Evolutionary conservation across 305 asterid species (phyloP), one percentile per base, ranked within the genome.

Genomic region (Nicotiana rustica): DNA sequence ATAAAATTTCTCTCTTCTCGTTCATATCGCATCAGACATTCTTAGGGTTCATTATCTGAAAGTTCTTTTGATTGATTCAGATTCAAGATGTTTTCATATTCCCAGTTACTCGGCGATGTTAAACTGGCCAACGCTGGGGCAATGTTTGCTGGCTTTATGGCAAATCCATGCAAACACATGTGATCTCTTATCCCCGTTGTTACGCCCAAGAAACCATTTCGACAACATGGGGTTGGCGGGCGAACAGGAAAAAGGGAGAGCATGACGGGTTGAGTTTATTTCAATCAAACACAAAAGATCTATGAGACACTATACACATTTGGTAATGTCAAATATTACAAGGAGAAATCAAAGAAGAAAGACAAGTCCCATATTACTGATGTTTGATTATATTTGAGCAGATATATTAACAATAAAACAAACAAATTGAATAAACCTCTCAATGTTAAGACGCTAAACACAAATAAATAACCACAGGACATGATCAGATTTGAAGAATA

Each of bases 301-400:
- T 67, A 33, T 6, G 8, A 1, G 6, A 78, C 10, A n/a, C 71
- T 78, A 78, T 61, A 25, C 71, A 78, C 61, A 61, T 60, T 78
- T 78, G 60, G 56, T 41, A 78, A 47, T 36, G 73, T 78, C 55
- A 61, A 60, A 13, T 61, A 78, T 36, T 61, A 78, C 82, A 78
- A 35, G 41, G 68, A 41, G n/a, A 35, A 4, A 15, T 47, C 29
- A 17, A 59, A 52, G 76, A 67, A 67, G 18, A 38, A 35, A 66
- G 67, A 78, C 73, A 3, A 61, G 71, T 78, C 52, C 69, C 35
- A 47, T 12, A 36, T 25, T 67, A 6, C 78, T 33, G 36, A 67
- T n/a, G 41, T 41, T 41, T 31, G 67, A 17, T 31, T 17, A 67
- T 67, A 7, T 81, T 31, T 81, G 56, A 65, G 47, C 64, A 80